phyloP scores from a whole-genome alignment of 352 stramenopile species.

The Achlya hypogyna region DNA sequence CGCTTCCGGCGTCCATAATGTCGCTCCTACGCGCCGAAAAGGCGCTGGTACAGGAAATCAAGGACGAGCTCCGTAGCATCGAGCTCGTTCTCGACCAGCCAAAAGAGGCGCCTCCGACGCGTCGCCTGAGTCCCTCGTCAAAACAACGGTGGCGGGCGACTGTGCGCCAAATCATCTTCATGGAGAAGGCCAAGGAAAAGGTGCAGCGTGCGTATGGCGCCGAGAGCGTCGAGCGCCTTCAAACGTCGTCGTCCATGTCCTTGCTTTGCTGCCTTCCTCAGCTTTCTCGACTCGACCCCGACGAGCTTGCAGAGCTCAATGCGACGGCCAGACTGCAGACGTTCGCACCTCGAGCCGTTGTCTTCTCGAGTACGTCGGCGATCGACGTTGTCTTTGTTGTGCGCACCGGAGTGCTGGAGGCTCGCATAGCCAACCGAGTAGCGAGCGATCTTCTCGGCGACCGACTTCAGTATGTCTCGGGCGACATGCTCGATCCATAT shows the following conservation, averaged over 20 bases:
- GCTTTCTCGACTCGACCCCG: not conserved
- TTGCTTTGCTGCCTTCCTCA: constrained; percentile 9
- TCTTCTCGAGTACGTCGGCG: not conserved
- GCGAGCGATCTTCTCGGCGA: not conserved
- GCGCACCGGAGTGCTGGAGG: not conserved
- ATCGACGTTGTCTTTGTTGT: not conserved
- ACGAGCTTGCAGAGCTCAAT: not conserved
- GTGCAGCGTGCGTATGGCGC: constrained; percentile 7
- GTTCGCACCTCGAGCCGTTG: not conserved
- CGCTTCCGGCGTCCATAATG: not conserved
- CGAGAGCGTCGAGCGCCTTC: constrained; percentile 11
- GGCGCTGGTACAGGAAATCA: constrained; percentile 3
- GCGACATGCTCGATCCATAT: constrained; percentile 12
- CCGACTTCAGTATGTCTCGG: constrained; percentile 2
- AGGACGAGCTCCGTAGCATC: constrained; percentile 5
- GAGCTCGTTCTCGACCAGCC: not conserved
- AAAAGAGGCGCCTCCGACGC: not conserved
- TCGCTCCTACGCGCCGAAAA: constrained; percentile 9
- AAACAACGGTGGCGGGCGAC: constrained; percentile 1
- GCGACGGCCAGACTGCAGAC: not conserved
- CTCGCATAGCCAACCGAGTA: not conserved
- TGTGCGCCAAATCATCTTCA: constrained; percentile 17
- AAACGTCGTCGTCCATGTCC: constrained; percentile 6
- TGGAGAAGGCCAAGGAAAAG: constrained; percentile 23
- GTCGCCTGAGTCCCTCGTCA: not conserved